Evolutionary conservation across 192 early-diverging fungal genomes (phyloP).

Genomic region (Thoreauomyces humboldtii): DNA sequence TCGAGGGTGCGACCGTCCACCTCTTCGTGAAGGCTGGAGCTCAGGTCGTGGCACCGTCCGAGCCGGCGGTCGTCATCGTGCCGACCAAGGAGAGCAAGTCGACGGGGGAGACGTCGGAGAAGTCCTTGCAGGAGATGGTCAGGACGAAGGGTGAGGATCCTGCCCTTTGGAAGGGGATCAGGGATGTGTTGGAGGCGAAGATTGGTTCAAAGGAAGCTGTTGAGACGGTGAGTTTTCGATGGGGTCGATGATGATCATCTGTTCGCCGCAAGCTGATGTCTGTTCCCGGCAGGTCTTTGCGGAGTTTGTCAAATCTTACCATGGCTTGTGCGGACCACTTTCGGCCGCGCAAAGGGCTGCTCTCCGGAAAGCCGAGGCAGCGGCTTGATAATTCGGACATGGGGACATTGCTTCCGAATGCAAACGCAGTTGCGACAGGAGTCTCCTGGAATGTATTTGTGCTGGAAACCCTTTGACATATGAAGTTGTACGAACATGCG

Average conservation of each 20-base stretch:
- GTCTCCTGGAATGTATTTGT: too few relatives aligned
- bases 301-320: conserved; percentile 25
- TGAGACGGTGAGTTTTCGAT: conserved; percentile 4
- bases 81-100: neutral
- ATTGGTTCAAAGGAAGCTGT: conserved; percentile 1
- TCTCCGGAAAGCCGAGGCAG: conserved; percentile 19
- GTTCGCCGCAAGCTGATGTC: neutral
- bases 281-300: conserved; percentile 10
- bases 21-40: conserved; percentile 17
- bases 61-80: too few relatives aligned
- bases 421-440: too few relatives aligned
- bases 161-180: conserved; percentile 19
- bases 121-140: neutral
- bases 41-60: neutral
- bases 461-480: too few relatives aligned
- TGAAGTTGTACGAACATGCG: too few relatives aligned
- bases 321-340: conserved; percentile 25
- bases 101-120: neutral
- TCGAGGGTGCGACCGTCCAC: conserved; percentile 19
- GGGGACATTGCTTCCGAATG: too few relatives aligned
- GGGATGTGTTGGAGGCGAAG: conserved; percentile 4
- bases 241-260: neutral
- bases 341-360: conserved; percentile 14
- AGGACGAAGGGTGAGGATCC: conserved; percentile 6
- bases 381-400: neutral